Evolutionary conservation across 2,329 filamentous ascomycete species (phyloP).

Genomic region (Fusarium sp.): DNA sequence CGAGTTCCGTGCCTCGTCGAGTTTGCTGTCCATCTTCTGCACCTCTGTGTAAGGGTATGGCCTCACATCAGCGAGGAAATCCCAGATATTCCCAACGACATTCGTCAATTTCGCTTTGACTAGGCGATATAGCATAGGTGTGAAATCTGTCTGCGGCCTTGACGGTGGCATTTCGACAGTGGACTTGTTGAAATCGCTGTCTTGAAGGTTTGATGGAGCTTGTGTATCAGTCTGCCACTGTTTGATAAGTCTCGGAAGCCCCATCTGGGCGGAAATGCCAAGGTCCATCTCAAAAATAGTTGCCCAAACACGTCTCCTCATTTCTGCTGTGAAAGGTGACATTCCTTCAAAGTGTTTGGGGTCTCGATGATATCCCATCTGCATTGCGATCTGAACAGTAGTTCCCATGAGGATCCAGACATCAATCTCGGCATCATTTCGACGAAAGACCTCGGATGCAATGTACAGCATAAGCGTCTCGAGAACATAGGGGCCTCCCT

Average conservation of each 20-base stretch:
- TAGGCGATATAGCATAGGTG: constrained; percentile 13
- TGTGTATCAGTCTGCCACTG: constrained; percentile 56
- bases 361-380: constrained; percentile 61
- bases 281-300: constrained; percentile 57
- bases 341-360: constrained; percentile 57
- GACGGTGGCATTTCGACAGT: background rate
- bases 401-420: constrained; percentile 53
- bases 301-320: constrained; percentile 60
- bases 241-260: constrained; percentile 59
- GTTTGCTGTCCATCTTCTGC: constrained; percentile 8
- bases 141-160: constrained; percentile 7
- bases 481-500: constrained; percentile 57
- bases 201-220: constrained; percentile 59
- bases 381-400: constrained; percentile 53
- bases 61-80: constrained; percentile 6
- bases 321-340: constrained; percentile 57
- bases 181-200: constrained; percentile 56
- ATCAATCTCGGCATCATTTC: constrained; percentile 51
- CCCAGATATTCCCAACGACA: constrained; percentile 8
- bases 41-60: constrained; percentile 7
- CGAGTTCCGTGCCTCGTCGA: background rate
- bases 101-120: constrained; percentile 17
- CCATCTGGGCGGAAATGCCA: constrained; percentile 59
- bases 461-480: constrained; percentile 56
- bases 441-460: constrained; percentile 49